Base-by-base conservation (phyloP, 495 filamentous ascomycete species). In the Daldinia vernicosa region DNA sequence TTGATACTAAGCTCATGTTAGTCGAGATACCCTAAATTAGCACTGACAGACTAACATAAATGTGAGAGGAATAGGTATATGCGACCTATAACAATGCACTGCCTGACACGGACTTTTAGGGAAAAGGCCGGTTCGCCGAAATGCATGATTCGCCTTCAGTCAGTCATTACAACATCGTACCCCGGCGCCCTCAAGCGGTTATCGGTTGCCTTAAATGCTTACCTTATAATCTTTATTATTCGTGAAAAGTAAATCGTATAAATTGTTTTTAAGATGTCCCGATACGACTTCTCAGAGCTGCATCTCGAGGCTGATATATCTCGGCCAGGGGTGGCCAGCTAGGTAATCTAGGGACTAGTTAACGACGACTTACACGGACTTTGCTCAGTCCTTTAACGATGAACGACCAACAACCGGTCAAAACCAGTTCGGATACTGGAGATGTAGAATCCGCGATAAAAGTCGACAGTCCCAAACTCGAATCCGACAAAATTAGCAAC, bases 221-320 rank as follows among this genome's bases (percentile, higher is more conserved):
- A 11, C 43, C 1, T 24, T 24, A 24, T 47, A 22, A 11, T 47
- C 22, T 19, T 19, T 47, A 47, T 19, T 47, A 9, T 35, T 57
- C 8, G 15, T n/a, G 7, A 6, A 7, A 11, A 26, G 11, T 14
- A 19, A 26, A 47, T 60, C 22, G 19, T 40, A 70, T 70, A 70
- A 65, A 70, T 65, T 60, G 17, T 30, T 59, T 66, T 39, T n/a
- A 40, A 26, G 4, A 70, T 70, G 67, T 57, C 45, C 14, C 61
- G 8, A 60, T 60, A 39, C 17, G 26, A 30, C 33, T 45, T 17
- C 6, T 35, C 2, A 6, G 52, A 15, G 54, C 33, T 39, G 40
- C 26, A 26, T 26, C 50, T 61, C 39, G 15, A 51, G 62, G 62
- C 43, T 57, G 30, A 55, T 33, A 22, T 54, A 54, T 58, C 43